Evolutionary conservation across 306 rosid species (phyloP).

Genomic region (Dryas drummondii): DNA sequence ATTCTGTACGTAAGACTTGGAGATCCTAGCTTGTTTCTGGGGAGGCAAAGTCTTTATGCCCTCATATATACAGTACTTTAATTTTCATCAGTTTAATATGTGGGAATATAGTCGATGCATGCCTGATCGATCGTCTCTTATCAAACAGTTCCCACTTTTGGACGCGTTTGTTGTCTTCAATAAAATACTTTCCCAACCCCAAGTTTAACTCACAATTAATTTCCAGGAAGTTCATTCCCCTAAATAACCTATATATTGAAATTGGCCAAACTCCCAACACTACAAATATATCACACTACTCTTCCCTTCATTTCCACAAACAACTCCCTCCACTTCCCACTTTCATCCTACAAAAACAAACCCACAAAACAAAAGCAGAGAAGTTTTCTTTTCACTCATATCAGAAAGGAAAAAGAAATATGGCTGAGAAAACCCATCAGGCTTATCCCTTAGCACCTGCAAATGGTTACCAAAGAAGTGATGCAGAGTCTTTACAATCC

Average conservation of each 20-base stretch:
- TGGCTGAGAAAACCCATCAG: too few relatives aligned
- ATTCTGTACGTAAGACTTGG: too few relatives aligned
- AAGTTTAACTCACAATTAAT: not conserved
- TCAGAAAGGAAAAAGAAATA: not conserved
- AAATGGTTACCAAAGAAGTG: not conserved
- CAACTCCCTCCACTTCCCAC: slow-evolving; percentile 1
- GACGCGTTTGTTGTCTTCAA: slow-evolving; percentile 16
- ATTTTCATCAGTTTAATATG: too few relatives aligned
- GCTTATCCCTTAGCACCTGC: not conserved
- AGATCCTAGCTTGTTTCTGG: too few relatives aligned
- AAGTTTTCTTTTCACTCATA: not conserved
- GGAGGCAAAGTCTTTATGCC: too few relatives aligned
- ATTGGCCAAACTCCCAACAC: not conserved
- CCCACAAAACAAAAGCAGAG: not conserved
- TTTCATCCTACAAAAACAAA: not conserved
- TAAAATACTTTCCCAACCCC: not conserved
- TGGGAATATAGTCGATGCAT: too few relatives aligned
- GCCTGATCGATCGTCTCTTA: too few relatives aligned
- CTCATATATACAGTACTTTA: too few relatives aligned
- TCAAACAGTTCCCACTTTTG: not conserved
- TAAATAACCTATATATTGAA: not conserved
- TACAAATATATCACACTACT: slow-evolving; percentile 4
- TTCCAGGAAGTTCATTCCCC: slow-evolving; percentile 4
- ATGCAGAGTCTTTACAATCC: slow-evolving; percentile 1
- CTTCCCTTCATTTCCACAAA: slow-evolving; percentile 2